Evolutionary conservation across 305 asterid species (phyloP).

Genomic region (Fraxinus baroniana): DNA sequence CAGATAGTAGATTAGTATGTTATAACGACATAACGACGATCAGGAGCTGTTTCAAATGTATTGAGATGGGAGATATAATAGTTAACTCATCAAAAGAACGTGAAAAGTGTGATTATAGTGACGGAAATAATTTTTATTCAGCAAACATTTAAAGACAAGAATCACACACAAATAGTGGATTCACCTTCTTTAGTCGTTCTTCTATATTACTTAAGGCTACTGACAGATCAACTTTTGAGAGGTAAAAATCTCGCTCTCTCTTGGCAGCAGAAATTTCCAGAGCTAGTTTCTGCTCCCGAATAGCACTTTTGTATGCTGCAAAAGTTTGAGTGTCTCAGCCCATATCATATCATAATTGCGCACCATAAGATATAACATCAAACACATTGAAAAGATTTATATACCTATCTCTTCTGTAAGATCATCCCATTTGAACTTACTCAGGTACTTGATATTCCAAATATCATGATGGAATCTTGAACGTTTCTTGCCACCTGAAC

Average conservation of each 20-base stretch:
- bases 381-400: neutral
- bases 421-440: slow-evolving; percentile 97
- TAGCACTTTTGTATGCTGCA: slow-evolving; percentile 71
- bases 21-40: neutral
- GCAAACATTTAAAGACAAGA: neutral
- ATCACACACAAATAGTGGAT: neutral
- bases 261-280: slow-evolving; percentile 80
- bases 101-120: neutral
- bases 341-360: slow-evolving; percentile 16
- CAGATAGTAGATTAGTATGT: slow-evolving; percentile 3
- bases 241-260: slow-evolving; percentile 77
- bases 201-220: slow-evolving; percentile 62
- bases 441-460: slow-evolving; percentile 92
- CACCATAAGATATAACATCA: slow-evolving; percentile 1
- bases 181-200: slow-evolving; percentile 80
- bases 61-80: neutral
- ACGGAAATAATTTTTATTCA: neutral
- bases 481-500: slow-evolving; percentile 82
- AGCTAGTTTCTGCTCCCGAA: slow-evolving; percentile 65
- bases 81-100: neutral
- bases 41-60: neutral
- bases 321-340: slow-evolving; percentile 13
- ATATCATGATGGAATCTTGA: slow-evolving; percentile 78
- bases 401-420: slow-evolving; percentile 83
- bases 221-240: slow-evolving; percentile 72